These are phyloP conservation scores for Trichoderma erinaceum DNA, from an alignment of 495 filamentous ascomycete genomes.

Conservation along the genomic window DNA sequence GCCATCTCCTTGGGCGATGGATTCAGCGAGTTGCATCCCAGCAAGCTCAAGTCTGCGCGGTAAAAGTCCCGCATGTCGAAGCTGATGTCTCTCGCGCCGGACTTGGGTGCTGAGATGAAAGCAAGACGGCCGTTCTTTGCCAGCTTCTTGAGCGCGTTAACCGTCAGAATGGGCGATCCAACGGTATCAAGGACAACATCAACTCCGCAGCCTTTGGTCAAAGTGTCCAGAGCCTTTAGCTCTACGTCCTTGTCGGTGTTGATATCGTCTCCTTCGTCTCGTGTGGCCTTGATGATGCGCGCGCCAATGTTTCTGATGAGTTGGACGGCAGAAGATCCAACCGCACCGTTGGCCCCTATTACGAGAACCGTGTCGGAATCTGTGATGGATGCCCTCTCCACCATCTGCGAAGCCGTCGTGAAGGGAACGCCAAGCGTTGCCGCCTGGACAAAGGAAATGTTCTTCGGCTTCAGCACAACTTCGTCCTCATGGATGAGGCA, in stretches of 20 bases:
- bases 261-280: background rate
- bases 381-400: background rate
- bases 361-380: background rate
- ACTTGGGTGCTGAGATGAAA: conserved; percentile 1
- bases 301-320: background rate
- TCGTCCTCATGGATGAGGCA: conserved; percentile 1
- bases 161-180: background rate
- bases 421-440: background rate
- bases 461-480: background rate
- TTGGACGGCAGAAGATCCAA: background rate
- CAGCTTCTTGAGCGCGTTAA: conserved; percentile 2
- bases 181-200: background rate
- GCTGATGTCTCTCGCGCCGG: background rate
- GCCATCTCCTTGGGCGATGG: conserved; percentile 2
- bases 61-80: conserved; percentile 11
- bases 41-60: background rate
- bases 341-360: conserved; percentile 1
- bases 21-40: conserved; percentile 4
- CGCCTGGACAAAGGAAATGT: background rate
- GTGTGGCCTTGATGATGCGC: conserved; percentile 3
- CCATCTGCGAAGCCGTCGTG: conserved; percentile 1
- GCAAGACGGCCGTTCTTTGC: background rate
- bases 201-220: background rate
- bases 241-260: conserved; percentile 1
- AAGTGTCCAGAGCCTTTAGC: background rate